Base-by-base conservation (phyloP, 2,329 filamentous ascomycete species). In the Pleurostoma richardsiae region DNA sequence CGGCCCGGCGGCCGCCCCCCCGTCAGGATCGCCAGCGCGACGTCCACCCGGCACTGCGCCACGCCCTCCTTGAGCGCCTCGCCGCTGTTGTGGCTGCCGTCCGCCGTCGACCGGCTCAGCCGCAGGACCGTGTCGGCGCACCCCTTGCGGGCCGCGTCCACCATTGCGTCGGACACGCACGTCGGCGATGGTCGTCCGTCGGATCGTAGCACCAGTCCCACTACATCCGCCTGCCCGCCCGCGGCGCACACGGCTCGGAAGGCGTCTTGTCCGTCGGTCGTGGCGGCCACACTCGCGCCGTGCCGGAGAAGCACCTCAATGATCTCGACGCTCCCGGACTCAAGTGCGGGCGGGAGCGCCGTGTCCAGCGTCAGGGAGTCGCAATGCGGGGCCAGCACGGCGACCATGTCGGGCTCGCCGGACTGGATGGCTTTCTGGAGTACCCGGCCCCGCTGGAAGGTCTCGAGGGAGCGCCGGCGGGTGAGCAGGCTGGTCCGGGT, bases 21-120 rank as follows among this genome's bases (percentile, higher is more conserved):
- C 43, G 75, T 73, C 10, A 80, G 57, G 26, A 83, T 71, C 5
- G 78, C 76, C 29, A 82, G 65, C 0, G 68, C 73, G 39, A 83
- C 71, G 51, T 83, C 79, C 44, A 73, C 66, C 10, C 77, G 68
- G 11, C 75, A 72, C 27, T 70, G 65, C 1, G 59, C 60, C 28
- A 82, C 61, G 4, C 79, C 77, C 1, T 66, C 57, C 48, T 72
- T 76, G 29, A 83, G 63, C 1, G 77, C 77, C 26, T 78, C 71
- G 7, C 71, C 76, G 3, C 70, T 62, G 49, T 77, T 72, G 53
- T 74, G 68, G 49, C 76, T 74, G 5, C 72, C 74, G 43, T 83
- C 76, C 3, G 77, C 79, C 2, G 64, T 69, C 0, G 77, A 74
- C 30, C 75, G 71, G 50, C 72, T 77, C 1, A 82, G 64, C 36